phyloP scores from a whole-genome alignment of 2,329 filamentous ascomycete species.

The Raffaelea ambrosiae region DNA sequence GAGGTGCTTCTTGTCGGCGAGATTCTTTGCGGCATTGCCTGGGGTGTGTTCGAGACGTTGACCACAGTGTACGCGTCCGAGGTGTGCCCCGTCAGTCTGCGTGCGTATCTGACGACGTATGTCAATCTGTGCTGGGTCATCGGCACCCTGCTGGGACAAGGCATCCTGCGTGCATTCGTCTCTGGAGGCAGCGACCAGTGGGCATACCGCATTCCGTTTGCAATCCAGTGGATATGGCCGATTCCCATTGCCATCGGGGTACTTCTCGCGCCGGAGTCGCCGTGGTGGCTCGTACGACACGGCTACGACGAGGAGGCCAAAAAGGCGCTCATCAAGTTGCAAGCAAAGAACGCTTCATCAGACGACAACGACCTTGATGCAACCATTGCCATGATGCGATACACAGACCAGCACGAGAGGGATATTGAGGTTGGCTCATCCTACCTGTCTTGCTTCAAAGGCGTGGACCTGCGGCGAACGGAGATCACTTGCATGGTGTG shows the following conservation, averaged over 20 bases:
- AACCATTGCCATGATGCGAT: conserved; percentile 41
- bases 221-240: conserved; percentile 8
- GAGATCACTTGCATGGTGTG: conserved; percentile 36
- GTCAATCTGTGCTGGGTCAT: conserved; percentile 22
- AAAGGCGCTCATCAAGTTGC: conserved; percentile 29
- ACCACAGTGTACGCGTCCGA: conserved; percentile 36
- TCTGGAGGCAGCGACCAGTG: conserved; percentile 9
- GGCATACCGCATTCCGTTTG: conserved; percentile 9
- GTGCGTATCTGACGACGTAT: conserved; percentile 44
- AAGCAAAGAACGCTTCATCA: not conserved
- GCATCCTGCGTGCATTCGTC: conserved; percentile 8
- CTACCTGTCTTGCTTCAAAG: conserved; percentile 43
- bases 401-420: conserved; percentile 49
- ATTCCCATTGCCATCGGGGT: conserved; percentile 4
- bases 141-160: conserved; percentile 10
- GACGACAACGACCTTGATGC: conserved; percentile 14
- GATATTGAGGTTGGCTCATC: conserved; percentile 38
- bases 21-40: conserved; percentile 19
- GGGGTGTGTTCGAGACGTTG: conserved; percentile 7
- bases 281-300: conserved; percentile 24
- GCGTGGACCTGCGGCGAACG: conserved; percentile 40
- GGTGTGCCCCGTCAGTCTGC: conserved; percentile 35
- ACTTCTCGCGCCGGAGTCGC: conserved; percentile 9
- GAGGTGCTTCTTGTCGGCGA: conserved; percentile 38
- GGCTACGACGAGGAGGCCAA: conserved; percentile 32